These are phyloP conservation scores for Lentinula aciculospora DNA, from an alignment of 768 basidiomycete genomes.

Conservation along the genomic window DNA sequence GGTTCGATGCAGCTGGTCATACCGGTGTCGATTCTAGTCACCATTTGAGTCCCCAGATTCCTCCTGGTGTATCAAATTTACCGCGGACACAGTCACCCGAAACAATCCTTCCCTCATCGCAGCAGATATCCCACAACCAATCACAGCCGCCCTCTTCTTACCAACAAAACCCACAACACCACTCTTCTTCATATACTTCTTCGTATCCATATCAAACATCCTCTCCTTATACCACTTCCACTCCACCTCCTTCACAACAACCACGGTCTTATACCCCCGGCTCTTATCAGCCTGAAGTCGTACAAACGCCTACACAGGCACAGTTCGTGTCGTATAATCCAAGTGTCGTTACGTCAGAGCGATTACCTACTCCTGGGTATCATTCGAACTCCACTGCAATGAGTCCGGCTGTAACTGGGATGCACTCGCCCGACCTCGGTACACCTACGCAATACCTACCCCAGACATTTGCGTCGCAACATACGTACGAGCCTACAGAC, in stretches of 20 bases:
- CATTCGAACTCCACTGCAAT: not conserved
- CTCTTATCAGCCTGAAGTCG: conserved; percentile 2
- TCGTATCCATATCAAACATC: not conserved
- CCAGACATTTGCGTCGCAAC: conserved; percentile 1
- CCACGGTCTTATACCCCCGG: not conserved
- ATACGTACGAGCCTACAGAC: conserved; percentile 6
- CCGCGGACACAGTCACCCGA: conserved; percentile 1
- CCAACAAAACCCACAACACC: not conserved
- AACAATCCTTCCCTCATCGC: not conserved
- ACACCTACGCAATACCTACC: not conserved
- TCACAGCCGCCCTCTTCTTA: not conserved
- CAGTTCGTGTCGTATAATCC: conserved; percentile 5
- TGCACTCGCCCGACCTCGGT: not conserved
- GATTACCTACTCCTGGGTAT: conserved; percentile 1
- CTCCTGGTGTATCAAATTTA: conserved; percentile 1
- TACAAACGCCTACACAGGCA: conserved; percentile 3
- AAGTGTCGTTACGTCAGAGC: not conserved
- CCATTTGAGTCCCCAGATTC: not conserved
- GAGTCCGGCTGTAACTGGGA: conserved; percentile 12
- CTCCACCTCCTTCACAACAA: not conserved
- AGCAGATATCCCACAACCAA: not conserved
- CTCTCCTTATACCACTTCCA: conserved; percentile 1
- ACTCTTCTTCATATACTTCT: not conserved
- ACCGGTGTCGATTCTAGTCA: not conserved
- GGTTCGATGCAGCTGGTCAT: conserved; percentile 8